A percentile compares a stretch with the other conserved stretches of the same genome.
Evolutionary conservation across 768 basidiomycete species (phyloP).

Genomic region (Phlebiopsis flavidoalba): DNA sequence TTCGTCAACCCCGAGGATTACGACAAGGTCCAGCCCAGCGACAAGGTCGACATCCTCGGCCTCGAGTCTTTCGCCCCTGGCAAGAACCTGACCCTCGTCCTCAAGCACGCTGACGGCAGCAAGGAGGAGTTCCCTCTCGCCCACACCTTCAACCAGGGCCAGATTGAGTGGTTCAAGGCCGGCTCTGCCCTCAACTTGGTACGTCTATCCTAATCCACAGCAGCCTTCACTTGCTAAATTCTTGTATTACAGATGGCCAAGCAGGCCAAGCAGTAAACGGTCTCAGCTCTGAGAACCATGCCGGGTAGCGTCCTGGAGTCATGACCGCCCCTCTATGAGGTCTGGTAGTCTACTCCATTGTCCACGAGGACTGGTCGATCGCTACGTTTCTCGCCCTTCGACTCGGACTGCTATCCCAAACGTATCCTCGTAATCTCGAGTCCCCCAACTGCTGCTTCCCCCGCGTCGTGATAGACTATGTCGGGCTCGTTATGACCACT

Average conservation of each 20-base stretch:
- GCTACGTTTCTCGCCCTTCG: background rate
- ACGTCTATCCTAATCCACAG: constrained; percentile 23
- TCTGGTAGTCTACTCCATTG: background rate
- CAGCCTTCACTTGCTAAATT: background rate
- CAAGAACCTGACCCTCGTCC: constrained; percentile 79
- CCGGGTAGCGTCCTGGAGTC: background rate
- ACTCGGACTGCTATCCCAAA: background rate
- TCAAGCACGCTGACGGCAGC: constrained; percentile 80
- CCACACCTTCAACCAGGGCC: constrained; percentile 95
- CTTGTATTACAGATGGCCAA: constrained; percentile 3
- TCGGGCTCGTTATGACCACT: background rate
- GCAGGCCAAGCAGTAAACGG: constrained; percentile 1
- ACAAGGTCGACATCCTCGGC: constrained; percentile 87
- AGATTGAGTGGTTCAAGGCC: constrained; percentile 98
- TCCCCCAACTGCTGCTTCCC: background rate
- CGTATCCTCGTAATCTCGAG: background rate
- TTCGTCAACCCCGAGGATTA: constrained; percentile 92
- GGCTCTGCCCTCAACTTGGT: constrained; percentile 91
- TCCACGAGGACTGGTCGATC: background rate
- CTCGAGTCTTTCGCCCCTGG: constrained; percentile 87
- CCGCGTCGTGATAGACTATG: background rate
- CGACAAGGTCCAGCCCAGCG: constrained; percentile 82
- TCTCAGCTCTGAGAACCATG: background rate
- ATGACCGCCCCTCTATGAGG: background rate
- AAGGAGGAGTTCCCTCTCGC: constrained; percentile 75